These are phyloP conservation scores for Mortierella sp. DNA, from an alignment of 371 early-diverging fungal species.

Conservation along the genomic window DNA sequence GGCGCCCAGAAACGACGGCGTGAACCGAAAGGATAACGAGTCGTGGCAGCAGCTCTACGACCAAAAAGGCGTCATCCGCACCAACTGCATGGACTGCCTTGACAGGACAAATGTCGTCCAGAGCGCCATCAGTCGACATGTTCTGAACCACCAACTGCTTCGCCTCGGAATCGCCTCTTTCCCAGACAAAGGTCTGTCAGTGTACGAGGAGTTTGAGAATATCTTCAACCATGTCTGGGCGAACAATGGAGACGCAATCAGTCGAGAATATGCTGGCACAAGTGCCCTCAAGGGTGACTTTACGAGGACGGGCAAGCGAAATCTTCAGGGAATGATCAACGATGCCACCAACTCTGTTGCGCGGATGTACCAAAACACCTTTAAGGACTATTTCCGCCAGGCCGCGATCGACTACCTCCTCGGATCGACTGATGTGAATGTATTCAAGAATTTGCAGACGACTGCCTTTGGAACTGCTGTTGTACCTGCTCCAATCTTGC, in stretches of 20 bases:
- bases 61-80: slow-evolving; percentile 93
- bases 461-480: slow-evolving; percentile 49
- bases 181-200: slow-evolving; percentile 73
- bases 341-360: slow-evolving; percentile 81
- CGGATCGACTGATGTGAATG: slow-evolving; percentile 50
- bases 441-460: slow-evolving; percentile 59
- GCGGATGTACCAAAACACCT: slow-evolving; percentile 78
- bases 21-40: slow-evolving; percentile 3
- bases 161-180: slow-evolving; percentile 71
- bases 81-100: slow-evolving; percentile 99
- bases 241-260: slow-evolving; percentile 77
- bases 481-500: slow-evolving; percentile 37
- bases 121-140: slow-evolving; percentile 83
- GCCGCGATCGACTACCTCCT: slow-evolving; percentile 62
- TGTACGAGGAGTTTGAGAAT: slow-evolving; percentile 71
- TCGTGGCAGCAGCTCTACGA: slow-evolving; percentile 52
- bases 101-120: slow-evolving; percentile 99
- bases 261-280: slow-evolving; percentile 77
- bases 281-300: slow-evolving; percentile 82
- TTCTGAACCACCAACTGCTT: slow-evolving; percentile 77
- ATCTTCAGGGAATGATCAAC: slow-evolving; percentile 79
- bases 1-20: slow-evolving; percentile 27
- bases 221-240: slow-evolving; percentile 78
- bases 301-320: slow-evolving; percentile 78
- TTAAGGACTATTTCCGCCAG: slow-evolving; percentile 73